Base-by-base conservation (phyloP, 2,329 filamentous ascomycete species). In the Xylaria sp. region DNA sequence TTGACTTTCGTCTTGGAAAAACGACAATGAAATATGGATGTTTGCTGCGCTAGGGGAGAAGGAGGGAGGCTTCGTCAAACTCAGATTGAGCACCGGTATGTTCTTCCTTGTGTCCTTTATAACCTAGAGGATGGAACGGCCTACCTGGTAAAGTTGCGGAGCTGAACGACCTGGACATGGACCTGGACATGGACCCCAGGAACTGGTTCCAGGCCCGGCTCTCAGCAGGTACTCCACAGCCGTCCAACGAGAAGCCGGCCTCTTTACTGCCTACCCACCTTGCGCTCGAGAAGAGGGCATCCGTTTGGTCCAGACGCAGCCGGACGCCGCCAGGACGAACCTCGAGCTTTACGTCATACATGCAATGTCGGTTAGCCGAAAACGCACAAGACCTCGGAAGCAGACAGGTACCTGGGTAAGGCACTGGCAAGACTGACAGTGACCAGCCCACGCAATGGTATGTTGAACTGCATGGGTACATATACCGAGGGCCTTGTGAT, bases 1-100 rank as follows among this genome's bases (percentile, higher is more conserved):
- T 67, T 64, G 50, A 52, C 45, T 29, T 39, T 49, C n/a, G n/a
- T 18, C 11, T 44, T 41, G 20, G 18, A 18, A 19, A 46, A 41
- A 29, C 43, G 38, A 50, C 39, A 48, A 46, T 13, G 39, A 16
- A 34, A 39, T 54, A 37, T 41, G 16, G 41, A 20, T 48, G 42
- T 38, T 45, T 44, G 39, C 11, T 34, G 29, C 9, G 24, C 9
- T 4, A 34, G 29, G 16, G 29, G 9, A 34, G 29, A 34, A 7
- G 29, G 16, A 34, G 29, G 16, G 9, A 34, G 16, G 11, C 29
- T 34, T 34, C 29, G 29, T 34, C 29, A 34, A 34, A 34, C 29
- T 34, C 29, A 34, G n/a, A 34, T 34, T 13, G 29, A 34, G 3
- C 8, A 13, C n/a, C n/a, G n/a, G n/a, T n/a, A n/a, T n/a, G n/a